These are phyloP conservation scores for Ogataea salicorniae DNA, from an alignment of 805 yeast species.

Conservation along the genomic window DNA sequence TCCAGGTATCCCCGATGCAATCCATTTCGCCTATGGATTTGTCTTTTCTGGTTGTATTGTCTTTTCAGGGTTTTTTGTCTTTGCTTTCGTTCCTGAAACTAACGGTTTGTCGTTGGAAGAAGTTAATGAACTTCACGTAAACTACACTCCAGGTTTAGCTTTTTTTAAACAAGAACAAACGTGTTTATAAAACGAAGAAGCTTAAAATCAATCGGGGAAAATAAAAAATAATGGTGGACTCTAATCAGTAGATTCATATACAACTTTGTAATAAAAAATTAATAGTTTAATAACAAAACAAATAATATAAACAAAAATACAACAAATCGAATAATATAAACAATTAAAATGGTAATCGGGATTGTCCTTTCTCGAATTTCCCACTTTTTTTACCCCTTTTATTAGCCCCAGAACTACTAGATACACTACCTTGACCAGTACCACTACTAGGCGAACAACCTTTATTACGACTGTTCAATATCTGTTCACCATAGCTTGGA, in stretches of 20 bases:
- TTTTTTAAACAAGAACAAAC: constrained; percentile 11
- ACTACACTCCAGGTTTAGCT: constrained; percentile 11
- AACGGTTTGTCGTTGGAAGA: neutral
- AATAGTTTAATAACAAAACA: neutral
- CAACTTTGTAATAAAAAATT: constrained; percentile 33
- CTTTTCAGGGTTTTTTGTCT: constrained; percentile 48
- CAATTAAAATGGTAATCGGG: constrained; percentile 12
- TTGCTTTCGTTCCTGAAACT: neutral
- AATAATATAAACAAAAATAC: neutral
- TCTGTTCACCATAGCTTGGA: constrained; percentile 13
- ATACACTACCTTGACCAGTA: neutral
- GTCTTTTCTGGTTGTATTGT: constrained; percentile 50
- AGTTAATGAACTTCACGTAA: neutral
- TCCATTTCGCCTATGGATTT: constrained; percentile 52
- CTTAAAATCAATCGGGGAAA: too few relatives aligned
- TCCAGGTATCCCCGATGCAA: constrained; percentile 48
- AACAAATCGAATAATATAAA: neutral
- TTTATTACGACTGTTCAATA: constrained; percentile 4
- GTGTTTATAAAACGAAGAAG: too few relatives aligned
- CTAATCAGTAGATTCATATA: too few relatives aligned
- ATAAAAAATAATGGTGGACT: too few relatives aligned
- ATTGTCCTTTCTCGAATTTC: constrained; percentile 11
- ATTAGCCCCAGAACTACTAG: neutral
- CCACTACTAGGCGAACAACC: neutral
- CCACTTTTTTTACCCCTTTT: constrained; percentile 3